phyloP scores from a whole-genome alignment of 495 filamentous ascomycete species.

The Oleoguttula mirabilis region DNA sequence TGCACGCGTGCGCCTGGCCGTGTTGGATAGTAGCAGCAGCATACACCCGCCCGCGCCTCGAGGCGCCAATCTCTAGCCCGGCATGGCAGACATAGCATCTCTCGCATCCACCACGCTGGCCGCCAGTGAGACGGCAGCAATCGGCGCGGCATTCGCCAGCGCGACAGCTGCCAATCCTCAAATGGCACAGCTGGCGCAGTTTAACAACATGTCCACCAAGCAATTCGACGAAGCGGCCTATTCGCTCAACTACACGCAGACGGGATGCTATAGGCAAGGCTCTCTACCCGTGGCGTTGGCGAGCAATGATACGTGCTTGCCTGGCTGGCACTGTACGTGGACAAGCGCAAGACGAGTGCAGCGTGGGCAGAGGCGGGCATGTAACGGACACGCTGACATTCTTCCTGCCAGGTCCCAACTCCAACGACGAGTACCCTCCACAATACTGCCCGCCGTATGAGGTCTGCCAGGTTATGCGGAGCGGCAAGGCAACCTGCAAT shows the following conservation, averaged over 20 bases:
- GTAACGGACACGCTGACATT: constrained; percentile 1
- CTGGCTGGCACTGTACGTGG: constrained; percentile 15
- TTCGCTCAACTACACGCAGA: constrained; percentile 5
- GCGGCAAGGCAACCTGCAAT: constrained; percentile 9
- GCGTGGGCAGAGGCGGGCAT: too few species aligned
- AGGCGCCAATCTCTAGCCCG: constrained; percentile 3
- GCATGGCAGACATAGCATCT: not conserved
- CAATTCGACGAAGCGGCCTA: constrained; percentile 5
- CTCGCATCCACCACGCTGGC: not conserved
- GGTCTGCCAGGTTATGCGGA: constrained; percentile 7
- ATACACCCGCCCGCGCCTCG: too few species aligned
- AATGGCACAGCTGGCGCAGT: not conserved
- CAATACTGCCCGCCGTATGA: constrained; percentile 17
- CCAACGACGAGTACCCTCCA: constrained; percentile 9
- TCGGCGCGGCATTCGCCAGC: not conserved
- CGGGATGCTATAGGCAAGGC: constrained; percentile 15
- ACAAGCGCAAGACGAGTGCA: too few species aligned
- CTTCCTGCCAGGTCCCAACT: constrained; percentile 5
- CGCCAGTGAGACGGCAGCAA: not conserved
- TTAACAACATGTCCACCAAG: constrained; percentile 11
- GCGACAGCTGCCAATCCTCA: not conserved
- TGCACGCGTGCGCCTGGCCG: too few species aligned
- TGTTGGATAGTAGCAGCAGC: too few species aligned
- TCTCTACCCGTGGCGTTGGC: constrained; percentile 18
- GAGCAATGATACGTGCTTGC: constrained; percentile 16